Percentiles rank a stretch among this genome's conserved stretches.
These are phyloP conservation scores for Epichloe brachyelytri DNA, from an alignment of 2,329 filamentous ascomycete species.

Conservation along the genomic window DNA sequence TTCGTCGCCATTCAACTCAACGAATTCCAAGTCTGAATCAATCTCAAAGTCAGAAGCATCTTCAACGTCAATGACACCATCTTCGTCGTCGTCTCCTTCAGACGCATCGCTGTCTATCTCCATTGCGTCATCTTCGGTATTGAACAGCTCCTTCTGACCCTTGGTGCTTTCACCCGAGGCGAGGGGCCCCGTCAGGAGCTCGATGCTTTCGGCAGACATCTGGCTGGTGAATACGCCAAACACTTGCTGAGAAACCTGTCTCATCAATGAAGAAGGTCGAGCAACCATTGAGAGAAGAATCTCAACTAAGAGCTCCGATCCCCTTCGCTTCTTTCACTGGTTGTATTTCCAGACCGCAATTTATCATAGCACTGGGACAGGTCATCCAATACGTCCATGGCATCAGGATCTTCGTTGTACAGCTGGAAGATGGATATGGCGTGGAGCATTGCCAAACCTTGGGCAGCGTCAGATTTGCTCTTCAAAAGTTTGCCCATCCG, in stretches of 20 bases:
- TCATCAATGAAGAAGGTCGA: constrained; percentile 70
- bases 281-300: constrained; percentile 83
- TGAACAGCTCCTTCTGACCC: constrained; percentile 79
- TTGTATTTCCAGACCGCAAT: constrained; percentile 34
- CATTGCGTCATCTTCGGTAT: constrained; percentile 48
- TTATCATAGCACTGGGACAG: constrained; percentile 64
- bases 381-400: constrained; percentile 69
- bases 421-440: constrained; percentile 76
- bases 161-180: constrained; percentile 66
- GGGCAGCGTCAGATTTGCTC: constrained; percentile 27
- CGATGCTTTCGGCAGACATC: constrained; percentile 60
- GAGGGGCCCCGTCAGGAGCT: constrained; percentile 54
- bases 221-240: constrained; percentile 71
- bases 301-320: constrained; percentile 67
- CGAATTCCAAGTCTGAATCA: constrained; percentile 37
- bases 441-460: constrained; percentile 68
- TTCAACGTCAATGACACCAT: constrained; percentile 11
- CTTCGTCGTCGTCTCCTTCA: constrained; percentile 28
- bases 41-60: constrained; percentile 9
- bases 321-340: constrained; percentile 41
- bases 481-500: constrained; percentile 41
- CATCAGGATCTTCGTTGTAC: constrained; percentile 81
- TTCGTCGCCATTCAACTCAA: constrained; percentile 31
- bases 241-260: constrained; percentile 76
- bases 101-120: constrained; percentile 32